Evolutionary conservation across 2,329 filamentous ascomycete genomes (phyloP).

Genomic region (Cercospora sojina): DNA sequence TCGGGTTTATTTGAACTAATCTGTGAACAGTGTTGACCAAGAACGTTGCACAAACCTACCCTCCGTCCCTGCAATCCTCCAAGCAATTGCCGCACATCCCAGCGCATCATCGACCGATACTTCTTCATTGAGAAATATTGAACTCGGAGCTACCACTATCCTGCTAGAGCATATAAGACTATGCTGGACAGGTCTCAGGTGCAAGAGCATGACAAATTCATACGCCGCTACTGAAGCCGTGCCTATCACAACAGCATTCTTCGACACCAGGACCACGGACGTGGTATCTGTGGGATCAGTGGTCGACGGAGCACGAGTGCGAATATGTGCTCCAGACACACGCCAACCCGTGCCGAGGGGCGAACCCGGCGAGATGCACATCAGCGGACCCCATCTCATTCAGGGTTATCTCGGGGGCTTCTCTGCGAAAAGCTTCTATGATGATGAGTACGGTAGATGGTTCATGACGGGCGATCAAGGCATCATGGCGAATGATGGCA

Average conservation of each 20-base stretch:
- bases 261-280: not conserved
- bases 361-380: slow-evolving; percentile 19
- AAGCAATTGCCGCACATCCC: slow-evolving; percentile 4
- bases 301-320: not conserved
- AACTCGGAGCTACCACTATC: slow-evolving; percentile 2
- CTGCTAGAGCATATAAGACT: not conserved
- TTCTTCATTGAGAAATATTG: not conserved
- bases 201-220: slow-evolving; percentile 11
- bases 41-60: slow-evolving; percentile 5
- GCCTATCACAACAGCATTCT: not conserved
- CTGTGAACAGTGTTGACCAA: not conserved
- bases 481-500: slow-evolving; percentile 14
- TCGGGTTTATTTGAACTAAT: not conserved
- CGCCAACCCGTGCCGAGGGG: slow-evolving; percentile 13
- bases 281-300: not conserved
- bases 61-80: slow-evolving; percentile 5
- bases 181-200: slow-evolving; percentile 3
- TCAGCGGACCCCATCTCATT: slow-evolving; percentile 13
- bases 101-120: not conserved
- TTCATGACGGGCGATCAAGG: slow-evolving; percentile 22
- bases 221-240: not conserved
- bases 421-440: slow-evolving; percentile 12
- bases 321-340: slow-evolving; percentile 16
- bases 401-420: slow-evolving; percentile 11
- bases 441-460: slow-evolving; percentile 13